Evolutionary conservation across 2,329 filamentous ascomycete species (phyloP).

Genomic region (Lachnellula willkommii): DNA sequence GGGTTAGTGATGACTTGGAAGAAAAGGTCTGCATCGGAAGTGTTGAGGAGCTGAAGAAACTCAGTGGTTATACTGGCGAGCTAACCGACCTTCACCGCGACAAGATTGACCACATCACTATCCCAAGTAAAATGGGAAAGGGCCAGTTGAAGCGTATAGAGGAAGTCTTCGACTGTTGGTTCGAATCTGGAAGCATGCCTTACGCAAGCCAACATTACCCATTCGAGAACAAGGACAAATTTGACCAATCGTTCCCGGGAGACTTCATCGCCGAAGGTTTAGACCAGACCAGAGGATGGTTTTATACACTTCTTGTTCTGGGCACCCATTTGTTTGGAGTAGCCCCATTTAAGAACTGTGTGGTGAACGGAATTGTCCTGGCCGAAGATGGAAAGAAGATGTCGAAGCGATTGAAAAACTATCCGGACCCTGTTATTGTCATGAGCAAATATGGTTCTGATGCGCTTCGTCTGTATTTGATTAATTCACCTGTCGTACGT

Average conservation of each 20-base stretch:
- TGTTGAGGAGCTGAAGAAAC: constrained; percentile 72
- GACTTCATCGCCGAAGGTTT: constrained; percentile 93
- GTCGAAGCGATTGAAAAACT: constrained; percentile 96
- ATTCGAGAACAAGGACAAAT: constrained; percentile 79
- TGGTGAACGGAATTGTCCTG: constrained; percentile 92
- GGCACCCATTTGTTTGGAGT: constrained; percentile 82
- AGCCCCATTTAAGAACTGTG: constrained; percentile 87
- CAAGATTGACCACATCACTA: constrained; percentile 90
- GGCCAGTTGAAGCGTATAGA: constrained; percentile 74
- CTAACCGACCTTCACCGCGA: constrained; percentile 85
- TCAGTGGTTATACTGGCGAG: constrained; percentile 82
- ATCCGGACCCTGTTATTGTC: constrained; percentile 77
- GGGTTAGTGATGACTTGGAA: constrained; percentile 84
- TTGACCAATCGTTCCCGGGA: constrained; percentile 76
- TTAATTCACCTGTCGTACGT: constrained; percentile 91
- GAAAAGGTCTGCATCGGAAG: constrained; percentile 85
- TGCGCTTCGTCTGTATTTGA: constrained; percentile 88
- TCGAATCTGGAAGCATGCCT: constrained; percentile 93
- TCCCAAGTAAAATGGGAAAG: constrained; percentile 83
- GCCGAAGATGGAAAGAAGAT: constrained; percentile 98
- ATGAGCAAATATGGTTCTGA: constrained; percentile 89
- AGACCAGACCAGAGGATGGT: constrained; percentile 95
- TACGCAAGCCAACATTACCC: constrained; percentile 89
- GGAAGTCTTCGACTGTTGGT: constrained; percentile 96
- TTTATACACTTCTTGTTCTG: constrained; percentile 85